Conservation (phyloP, 495 filamentous ascomycete species). For the Aspergillus sclerotioniger region DNA sequence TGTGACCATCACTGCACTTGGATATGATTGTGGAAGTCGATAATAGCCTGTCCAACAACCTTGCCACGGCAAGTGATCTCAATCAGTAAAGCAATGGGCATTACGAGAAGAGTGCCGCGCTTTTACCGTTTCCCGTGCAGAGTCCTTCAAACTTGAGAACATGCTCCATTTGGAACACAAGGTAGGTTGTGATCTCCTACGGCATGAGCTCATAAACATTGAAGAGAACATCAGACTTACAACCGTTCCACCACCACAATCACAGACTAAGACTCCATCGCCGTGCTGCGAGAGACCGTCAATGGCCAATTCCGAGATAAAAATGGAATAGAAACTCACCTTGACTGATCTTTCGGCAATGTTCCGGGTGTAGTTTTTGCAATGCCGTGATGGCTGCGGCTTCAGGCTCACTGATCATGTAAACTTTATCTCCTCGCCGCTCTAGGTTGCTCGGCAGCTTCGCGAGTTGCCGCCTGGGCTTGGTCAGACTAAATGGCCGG, state of each 20-base stretch:
- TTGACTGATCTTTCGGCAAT: conserved; percentile 1
- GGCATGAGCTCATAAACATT: background rate
- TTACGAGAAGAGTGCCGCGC: background rate
- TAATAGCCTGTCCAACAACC: background rate
- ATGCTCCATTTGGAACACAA: conserved; percentile 26
- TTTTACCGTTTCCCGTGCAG: conserved; percentile 14
- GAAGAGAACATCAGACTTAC: conserved; percentile 8
- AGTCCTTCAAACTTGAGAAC: conserved; percentile 24
- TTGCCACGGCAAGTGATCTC: background rate
- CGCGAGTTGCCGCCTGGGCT: conserved; percentile 15
- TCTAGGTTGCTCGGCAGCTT: conserved; percentile 32
- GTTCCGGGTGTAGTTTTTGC: conserved; percentile 2
- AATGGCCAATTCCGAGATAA: background rate
- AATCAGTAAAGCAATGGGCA: background rate
- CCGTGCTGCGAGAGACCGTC: conserved; percentile 10
- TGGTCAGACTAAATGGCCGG: conserved; percentile 25
- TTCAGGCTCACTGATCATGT: conserved; percentile 59
- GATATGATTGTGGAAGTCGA: background rate
- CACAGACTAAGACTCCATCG: conserved; percentile 24
- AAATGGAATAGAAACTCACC: background rate
- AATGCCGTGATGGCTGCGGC: conserved; percentile 35
- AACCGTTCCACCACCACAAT: conserved; percentile 42
- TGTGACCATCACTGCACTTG: too few relatives aligned
- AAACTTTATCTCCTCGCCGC: conserved; percentile 27
- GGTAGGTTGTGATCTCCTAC: conserved; percentile 38